Evolutionary conservation across 2,329 filamentous ascomycete species (phyloP).

Genomic region (Aspergillus pseudoviridinutans): DNA sequence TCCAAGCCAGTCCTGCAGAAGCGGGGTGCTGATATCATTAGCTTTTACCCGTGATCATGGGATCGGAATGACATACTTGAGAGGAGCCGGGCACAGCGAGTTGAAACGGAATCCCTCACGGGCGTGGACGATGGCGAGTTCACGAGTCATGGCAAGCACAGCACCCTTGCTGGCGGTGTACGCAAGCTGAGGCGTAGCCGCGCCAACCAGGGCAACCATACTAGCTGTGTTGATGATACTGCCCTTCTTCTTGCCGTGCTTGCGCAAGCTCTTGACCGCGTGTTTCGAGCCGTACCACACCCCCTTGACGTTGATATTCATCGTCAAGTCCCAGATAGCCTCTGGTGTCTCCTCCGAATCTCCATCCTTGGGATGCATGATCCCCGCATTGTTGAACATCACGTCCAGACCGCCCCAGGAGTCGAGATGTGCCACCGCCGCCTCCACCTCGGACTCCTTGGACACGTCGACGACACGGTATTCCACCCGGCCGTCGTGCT

Average conservation of each 20-base stretch:
- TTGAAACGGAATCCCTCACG: slow-evolving; percentile 89
- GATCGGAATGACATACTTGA: slow-evolving; percentile 57
- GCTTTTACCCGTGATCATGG: neutral
- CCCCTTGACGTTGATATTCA: slow-evolving; percentile 93
- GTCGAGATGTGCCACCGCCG: slow-evolving; percentile 70
- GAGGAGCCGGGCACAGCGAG: slow-evolving; percentile 79
- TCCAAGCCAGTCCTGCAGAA: slow-evolving; percentile 90
- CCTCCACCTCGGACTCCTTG: slow-evolving; percentile 74
- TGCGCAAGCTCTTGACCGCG: slow-evolving; percentile 75
- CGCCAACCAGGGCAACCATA: slow-evolving; percentile 80
- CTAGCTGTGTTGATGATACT: slow-evolving; percentile 92
- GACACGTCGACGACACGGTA: slow-evolving; percentile 61
- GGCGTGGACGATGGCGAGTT: slow-evolving; percentile 88
- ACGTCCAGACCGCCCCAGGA: slow-evolving; percentile 83
- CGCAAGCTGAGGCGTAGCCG: slow-evolving; percentile 82
- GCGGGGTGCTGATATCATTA: slow-evolving; percentile 61
- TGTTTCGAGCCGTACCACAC: slow-evolving; percentile 96
- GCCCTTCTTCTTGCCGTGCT: slow-evolving; percentile 71
- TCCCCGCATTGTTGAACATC: slow-evolving; percentile 97
- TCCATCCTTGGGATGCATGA: slow-evolving; percentile 83
- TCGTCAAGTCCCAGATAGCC: slow-evolving; percentile 89
- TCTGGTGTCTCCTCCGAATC: slow-evolving; percentile 81
- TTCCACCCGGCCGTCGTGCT: slow-evolving; percentile 21
- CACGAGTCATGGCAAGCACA: slow-evolving; percentile 82
- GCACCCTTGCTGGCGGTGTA: slow-evolving; percentile 95